Evolutionary conservation across 306 rosid species (phyloP), one percentile per base, ranked within the genome.

Genomic region (Prunus mume): DNA sequence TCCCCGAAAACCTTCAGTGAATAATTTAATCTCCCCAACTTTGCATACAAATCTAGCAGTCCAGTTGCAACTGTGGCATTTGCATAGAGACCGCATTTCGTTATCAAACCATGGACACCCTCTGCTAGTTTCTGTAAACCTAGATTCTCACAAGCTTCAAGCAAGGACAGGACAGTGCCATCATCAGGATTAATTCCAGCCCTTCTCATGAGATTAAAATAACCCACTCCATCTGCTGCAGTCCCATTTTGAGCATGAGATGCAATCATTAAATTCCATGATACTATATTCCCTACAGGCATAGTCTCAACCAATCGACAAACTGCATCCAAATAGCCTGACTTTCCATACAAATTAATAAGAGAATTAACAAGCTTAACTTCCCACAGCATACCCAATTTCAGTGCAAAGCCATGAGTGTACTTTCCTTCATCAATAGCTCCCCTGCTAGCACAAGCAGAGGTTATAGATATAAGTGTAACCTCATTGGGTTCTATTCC

Each of bases 201-300:
- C 78, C 65, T 64, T 78, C 85, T 90, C 96, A 92, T 88, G 84
- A 76, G 50, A 56, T 78, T 73, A 74, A 92, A 88, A 74, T 72
- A 84, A 41, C 54, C 56, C 62, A 92, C 32, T 57, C 91, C 89
- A 46, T 79, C 87, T 24, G 46, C 32, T 12, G 87, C 71, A 74
- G 73, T 61, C 55, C 85, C 87, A 77, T 88, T 87, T 15, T 81
- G 87, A 47, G 82, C 30, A 50, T 78, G 80, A 73, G 83, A 79
- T 67, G 88, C 80, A 56, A 92, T 86, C 70, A 90, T 77, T 50
- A 90, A 85, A 81, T 87, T 92, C 95, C 97, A 92, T 0, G 97
- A 90, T 47, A 92, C 86, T 38, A 76, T 32, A 84, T 82, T 90
- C 56, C 57, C 82, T 28, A 82, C 73, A 4, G 80, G 74, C 82